Conservation (phyloP, 2,329 filamentous ascomycete genomes). For the Acrocalymma vagum region DNA sequence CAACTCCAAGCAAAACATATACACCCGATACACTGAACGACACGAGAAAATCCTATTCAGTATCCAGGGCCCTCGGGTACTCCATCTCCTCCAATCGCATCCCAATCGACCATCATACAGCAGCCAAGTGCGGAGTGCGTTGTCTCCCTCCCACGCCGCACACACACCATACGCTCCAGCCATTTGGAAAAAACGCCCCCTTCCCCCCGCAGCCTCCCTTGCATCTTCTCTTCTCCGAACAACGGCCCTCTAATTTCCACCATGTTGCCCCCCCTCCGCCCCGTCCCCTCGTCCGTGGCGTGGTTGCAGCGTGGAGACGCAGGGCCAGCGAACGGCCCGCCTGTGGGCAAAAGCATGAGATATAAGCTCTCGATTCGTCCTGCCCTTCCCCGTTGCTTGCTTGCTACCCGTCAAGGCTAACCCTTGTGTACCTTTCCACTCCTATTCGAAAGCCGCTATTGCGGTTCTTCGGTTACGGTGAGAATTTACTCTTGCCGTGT, state of each 20-base stretch:
- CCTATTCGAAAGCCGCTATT: no score
- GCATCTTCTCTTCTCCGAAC: slow-evolving; percentile 16
- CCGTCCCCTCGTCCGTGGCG: slow-evolving; percentile 23
- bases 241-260: slow-evolving; percentile 19
- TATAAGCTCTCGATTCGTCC: slow-evolving; percentile 17
- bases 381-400: slow-evolving; percentile 3
- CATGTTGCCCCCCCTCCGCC: slow-evolving; percentile 19
- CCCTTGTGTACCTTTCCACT: not conserved
- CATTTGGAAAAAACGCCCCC: slow-evolving; percentile 21
- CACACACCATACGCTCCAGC: slow-evolving; percentile 13
- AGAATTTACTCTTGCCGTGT: no score
- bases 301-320: slow-evolving; percentile 33
- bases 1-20: no score
- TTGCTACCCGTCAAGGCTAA: no score
- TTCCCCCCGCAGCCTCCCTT: slow-evolving; percentile 26
- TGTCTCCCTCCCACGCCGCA: slow-evolving; percentile 33
- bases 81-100: slow-evolving; percentile 17
- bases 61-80: slow-evolving; percentile 12
- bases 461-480: no score
- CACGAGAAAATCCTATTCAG: no score
- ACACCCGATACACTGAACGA: no score
- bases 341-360: no score
- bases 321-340: slow-evolving; percentile 37
- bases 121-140: slow-evolving; percentile 41
- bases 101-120: slow-evolving; percentile 8